These are phyloP conservation scores for Aquilaria sinensis DNA, from an alignment of 345 rosid species.

Conservation along the genomic window DNA sequence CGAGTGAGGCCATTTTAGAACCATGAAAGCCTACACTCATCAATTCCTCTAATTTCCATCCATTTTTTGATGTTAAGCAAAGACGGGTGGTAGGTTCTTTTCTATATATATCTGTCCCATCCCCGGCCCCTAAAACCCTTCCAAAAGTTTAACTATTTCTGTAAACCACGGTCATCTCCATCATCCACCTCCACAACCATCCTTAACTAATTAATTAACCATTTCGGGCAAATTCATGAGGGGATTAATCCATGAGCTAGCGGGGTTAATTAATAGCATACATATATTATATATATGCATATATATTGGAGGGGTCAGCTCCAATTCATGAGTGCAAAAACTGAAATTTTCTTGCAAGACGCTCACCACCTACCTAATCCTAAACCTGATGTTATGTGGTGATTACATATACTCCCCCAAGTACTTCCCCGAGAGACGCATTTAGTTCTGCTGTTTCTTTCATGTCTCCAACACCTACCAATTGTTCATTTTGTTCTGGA, in stretches of 20 bases:
- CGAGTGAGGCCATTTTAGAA: slow-evolving; percentile 12
- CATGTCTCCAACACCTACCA: slow-evolving; percentile 47
- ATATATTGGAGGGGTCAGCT: too few species aligned
- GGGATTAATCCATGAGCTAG: too few species aligned
- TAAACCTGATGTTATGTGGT: slow-evolving; percentile 17
- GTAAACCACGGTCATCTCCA: slow-evolving; percentile 3
- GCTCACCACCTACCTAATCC: slow-evolving; percentile 42
- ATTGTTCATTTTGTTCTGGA: too few species aligned
- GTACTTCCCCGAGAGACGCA: slow-evolving; percentile 9
- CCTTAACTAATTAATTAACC: too few species aligned
- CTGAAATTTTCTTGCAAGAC: too few species aligned
- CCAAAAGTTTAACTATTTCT: slow-evolving; percentile 18
- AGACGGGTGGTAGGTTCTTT: slow-evolving; percentile 35
- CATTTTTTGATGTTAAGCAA: slow-evolving; percentile 6
- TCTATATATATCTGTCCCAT: slow-evolving; percentile 13
- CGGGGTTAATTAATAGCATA: too few species aligned
- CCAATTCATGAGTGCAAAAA: too few species aligned
- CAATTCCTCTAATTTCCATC: slow-evolving; percentile 2
- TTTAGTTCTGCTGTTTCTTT: slow-evolving; percentile 51
- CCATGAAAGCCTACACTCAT: background rate
- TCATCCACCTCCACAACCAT: too few species aligned
- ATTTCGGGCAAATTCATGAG: too few species aligned
- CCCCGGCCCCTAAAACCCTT: background rate
- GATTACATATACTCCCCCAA: slow-evolving; percentile 7
- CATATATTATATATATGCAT: too few species aligned